Conservation (phyloP, 2,329 filamentous ascomycete species). For the Fusarium gaditjirri region DNA sequence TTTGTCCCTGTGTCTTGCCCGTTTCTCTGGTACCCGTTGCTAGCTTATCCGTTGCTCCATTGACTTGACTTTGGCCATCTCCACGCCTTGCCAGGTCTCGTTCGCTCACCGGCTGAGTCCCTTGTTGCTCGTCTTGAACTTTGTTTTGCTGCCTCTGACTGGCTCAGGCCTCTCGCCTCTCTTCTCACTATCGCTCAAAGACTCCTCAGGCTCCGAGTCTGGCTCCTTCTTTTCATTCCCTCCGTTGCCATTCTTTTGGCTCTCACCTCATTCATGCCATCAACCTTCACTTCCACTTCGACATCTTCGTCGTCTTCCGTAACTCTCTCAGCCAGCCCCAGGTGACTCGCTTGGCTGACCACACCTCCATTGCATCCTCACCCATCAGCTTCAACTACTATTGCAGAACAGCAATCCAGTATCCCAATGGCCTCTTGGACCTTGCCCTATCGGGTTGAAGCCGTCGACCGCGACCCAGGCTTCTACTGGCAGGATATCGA, state of each 20-base stretch:
- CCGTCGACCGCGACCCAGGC: conserved; percentile 49
- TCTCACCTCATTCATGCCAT: conserved; percentile 35
- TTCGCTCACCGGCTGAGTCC: conserved; percentile 37
- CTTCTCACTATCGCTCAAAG: conserved; percentile 36
- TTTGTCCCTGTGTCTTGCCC: conserved; percentile 37
- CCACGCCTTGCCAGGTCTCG: conserved; percentile 38
- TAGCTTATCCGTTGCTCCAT: conserved; percentile 37
- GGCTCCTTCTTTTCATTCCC: conserved; percentile 35
- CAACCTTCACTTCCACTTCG: conserved; percentile 32
- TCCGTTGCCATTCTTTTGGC: conserved; percentile 31
- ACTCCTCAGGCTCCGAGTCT: not conserved
- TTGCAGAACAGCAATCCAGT: conserved; percentile 12
- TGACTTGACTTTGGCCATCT: conserved; percentile 40
- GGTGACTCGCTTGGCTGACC: conserved; percentile 38
- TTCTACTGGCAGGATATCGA: conserved; percentile 52
- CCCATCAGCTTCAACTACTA: conserved; percentile 11
- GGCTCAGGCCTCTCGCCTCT: conserved; percentile 34
- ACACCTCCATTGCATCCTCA: conserved; percentile 20
- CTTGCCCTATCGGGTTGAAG: conserved; percentile 49
- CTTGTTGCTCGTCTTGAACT: conserved; percentile 40
- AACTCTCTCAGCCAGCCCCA: conserved; percentile 31
- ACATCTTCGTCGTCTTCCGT: conserved; percentile 28
- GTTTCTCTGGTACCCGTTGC: conserved; percentile 40
- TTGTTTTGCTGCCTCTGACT: conserved; percentile 41
- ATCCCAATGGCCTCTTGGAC: conserved; percentile 52